Conservation (phyloP, 768 basidiomycete genomes). For the Suillus weaverae region DNA sequence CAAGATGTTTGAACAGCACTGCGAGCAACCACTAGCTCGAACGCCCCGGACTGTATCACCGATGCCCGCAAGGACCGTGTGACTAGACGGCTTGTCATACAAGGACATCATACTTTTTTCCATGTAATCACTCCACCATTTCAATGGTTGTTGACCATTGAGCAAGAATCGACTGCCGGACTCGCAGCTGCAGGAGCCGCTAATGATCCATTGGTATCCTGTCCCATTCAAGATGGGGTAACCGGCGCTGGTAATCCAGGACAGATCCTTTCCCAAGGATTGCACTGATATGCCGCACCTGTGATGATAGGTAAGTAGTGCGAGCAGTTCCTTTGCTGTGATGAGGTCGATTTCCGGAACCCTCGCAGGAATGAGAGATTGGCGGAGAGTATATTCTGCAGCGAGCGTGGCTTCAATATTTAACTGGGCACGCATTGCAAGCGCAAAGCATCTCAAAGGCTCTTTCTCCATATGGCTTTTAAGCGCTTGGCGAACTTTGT, state of each 20-base stretch:
- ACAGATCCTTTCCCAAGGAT: constrained; percentile 2
- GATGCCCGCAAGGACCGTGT: neutral
- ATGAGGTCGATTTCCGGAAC: constrained; percentile 25
- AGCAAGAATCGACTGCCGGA: neutral
- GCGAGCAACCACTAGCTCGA: neutral
- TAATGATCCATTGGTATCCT: constrained; percentile 4
- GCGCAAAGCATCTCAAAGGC: constrained; percentile 27
- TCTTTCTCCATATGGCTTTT: constrained; percentile 14
- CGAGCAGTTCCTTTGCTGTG: constrained; percentile 19
- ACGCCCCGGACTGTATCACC: neutral
- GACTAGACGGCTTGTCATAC: constrained; percentile 8
- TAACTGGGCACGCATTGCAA: constrained; percentile 24
- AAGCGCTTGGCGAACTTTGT: constrained; percentile 19
- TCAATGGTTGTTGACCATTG: neutral
- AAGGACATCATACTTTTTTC: neutral
- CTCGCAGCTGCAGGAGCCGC: neutral
- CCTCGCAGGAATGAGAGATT: constrained; percentile 18
- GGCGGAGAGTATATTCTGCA: constrained; percentile 22
- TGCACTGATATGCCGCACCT: constrained; percentile 3
- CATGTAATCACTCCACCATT: constrained; percentile 16
- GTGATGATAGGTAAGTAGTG: constrained; percentile 16
- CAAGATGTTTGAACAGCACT: constrained; percentile 1
- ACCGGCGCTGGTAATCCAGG: constrained; percentile 7
- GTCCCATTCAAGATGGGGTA: neutral
- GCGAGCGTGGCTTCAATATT: constrained; percentile 22